Evolutionary conservation across 768 basidiomycete genomes (phyloP), one percentile per base, ranked within the genome.

Genomic region (Pleurotus cornucopiae): DNA sequence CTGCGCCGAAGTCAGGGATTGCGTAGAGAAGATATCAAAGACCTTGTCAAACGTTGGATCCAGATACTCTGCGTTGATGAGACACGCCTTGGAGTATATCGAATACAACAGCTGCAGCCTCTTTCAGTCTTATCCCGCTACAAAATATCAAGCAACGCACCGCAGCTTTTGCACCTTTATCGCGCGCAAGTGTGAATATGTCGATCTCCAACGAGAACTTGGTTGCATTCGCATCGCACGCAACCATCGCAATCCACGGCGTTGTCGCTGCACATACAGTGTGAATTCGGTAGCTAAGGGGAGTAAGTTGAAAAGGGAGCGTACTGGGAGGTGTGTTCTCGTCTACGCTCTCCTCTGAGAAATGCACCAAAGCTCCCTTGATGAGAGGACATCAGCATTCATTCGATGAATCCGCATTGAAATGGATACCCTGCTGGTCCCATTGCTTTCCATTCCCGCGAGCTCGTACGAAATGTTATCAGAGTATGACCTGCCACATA

Each of bases 211-310:
- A 66, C 1, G 84, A 83, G 2, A 81, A 74, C 57, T 80, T 72
- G 13, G 90, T 90, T 14, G 85, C 78, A 67, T 94, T 94, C 55
- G 66, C 64, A 64, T 95, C 93, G 68, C 94, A 96, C 2, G 84
- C 80, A 48, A 97, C 81, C 60, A 94, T 78, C 11, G 94, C 94
- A 62, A 97, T 89, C 93, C 94, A 97, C 3, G 94, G 92, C 0
- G 93, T 91, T 4, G 72, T 76, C 2, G 89, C 88, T 81, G 66
- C 37, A 57, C 62, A 64, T 54, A 21, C 62, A 51, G 43, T 40
- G 62, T 38, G 21, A 43, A n/a, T 11, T 6, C 51, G 57, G 52
- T 51, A 54, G 48, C 60, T 61, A 23, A 3, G 49, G 12, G 18
- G 14, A 51, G n/a, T 34, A 20, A 49, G 4, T 25, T 14, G 21